Evolutionary conservation across 495 filamentous ascomycete species (phyloP), one percentile per base, ranked within the genome.

Genomic region (Aspergillus ellipticus): DNA sequence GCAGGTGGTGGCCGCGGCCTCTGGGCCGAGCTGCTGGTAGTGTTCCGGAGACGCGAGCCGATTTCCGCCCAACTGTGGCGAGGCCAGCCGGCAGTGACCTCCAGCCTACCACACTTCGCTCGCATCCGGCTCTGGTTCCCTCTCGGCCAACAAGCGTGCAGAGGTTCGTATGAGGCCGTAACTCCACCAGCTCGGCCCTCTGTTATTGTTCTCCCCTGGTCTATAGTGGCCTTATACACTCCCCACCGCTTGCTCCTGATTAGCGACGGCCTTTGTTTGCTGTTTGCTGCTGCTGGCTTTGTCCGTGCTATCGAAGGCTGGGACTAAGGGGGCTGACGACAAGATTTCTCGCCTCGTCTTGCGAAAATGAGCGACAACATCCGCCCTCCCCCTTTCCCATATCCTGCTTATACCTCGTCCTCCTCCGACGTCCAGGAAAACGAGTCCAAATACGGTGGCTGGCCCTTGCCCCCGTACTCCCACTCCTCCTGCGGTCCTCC

Each of bases 51-150:
- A 46, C 42, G 28, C 53, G 49, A 49, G 46, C 47, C 59, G 49
- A 54, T 42, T 57, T 55, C 56, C 53, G 51, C 52, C 51, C 47
- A 29, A 31, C 26, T 53, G 53, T 45, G 53, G 35, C 64, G 51
- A 68, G 58, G 39, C 39, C 20, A 16, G 51, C 48, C 71, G 70
- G 71, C 60, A 62, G 42, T 67, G 35, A 61, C 43, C 64, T 70
- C 71, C 71, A 64, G 65, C 73, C 68, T 70, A 74, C 70, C 73
- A 76, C 59, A 67, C 42, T 16, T 31, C 60, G 31, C 41, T 51
- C 43, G 60, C 54, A 29, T 35, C 21, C 45, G 37, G 53, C 43
- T 54, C 60, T 45, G 54, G 51, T 49, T 59, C 54, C 49, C 55
- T 58, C 55, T 41, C 49, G 45, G 28, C 46, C 41, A 53, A 45